Conservation (phyloP, 495 filamentous ascomycete genomes). For the Daldinia bambusicola region DNA sequence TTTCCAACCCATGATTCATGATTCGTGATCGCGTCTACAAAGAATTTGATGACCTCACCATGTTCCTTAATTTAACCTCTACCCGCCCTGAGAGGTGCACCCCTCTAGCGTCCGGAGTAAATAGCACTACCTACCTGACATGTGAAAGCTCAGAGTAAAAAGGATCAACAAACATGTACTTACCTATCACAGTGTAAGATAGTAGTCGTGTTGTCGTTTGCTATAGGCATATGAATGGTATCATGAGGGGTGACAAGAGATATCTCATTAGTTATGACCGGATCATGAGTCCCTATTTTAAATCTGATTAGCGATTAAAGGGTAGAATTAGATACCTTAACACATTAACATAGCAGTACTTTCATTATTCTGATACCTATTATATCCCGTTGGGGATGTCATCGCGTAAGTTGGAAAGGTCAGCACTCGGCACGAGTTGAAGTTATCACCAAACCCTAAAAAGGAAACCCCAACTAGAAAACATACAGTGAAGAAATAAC, state of each 20-base stretch:
- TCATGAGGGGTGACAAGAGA: neutral
- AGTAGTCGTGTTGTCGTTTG: neutral
- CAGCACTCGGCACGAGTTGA: conserved; percentile 26
- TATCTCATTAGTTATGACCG: neutral
- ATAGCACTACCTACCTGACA: neutral
- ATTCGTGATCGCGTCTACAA: conserved; percentile 40
- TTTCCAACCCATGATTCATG: conserved; percentile 14
- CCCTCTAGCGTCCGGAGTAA: neutral
- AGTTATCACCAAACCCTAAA: conserved; percentile 31
- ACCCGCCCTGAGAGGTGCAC: neutral
- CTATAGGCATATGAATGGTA: neutral
- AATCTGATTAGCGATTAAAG: neutral
- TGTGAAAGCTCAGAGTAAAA: neutral
- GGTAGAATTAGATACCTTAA: neutral
- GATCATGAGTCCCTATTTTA: neutral
- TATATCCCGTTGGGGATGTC: neutral
- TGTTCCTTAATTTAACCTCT: neutral
- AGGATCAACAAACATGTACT: neutral
- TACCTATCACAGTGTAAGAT: neutral
- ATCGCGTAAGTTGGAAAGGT: conserved; percentile 10
- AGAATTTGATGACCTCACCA: conserved; percentile 48
- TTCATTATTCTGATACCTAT: neutral
- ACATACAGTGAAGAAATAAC: conserved; percentile 16
- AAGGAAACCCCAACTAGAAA: conserved; percentile 4
- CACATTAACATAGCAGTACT: neutral